Base-by-base conservation (phyloP, 257 asterid species). In the Nicotiana knightiana region DNA sequence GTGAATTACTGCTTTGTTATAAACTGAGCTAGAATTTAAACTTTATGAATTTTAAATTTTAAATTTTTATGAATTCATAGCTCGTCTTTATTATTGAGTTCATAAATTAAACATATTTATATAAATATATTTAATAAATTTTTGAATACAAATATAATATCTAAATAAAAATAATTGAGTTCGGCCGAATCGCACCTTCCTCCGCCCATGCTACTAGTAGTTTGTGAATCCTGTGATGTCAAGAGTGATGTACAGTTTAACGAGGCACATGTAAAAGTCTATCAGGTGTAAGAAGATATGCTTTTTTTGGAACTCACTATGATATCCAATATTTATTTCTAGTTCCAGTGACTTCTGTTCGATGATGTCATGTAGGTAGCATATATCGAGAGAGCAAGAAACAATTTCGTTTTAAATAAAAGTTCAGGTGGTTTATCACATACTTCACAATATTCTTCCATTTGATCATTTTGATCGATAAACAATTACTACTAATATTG, bases 1-100 rank as follows among this genome's bases (percentile, higher is more conserved):
- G 48, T 43, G 48, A 43, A 43, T 43, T 8, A 39, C 9, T 39
- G 6, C 46, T 39, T 39, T 3, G 10, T 6, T 1, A 39, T 35
- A 7, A 0, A 5, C 9, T 2, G 0, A 39, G 2, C 0, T 6
- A 6, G 0, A 0, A 39, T 39, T 39, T 39, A 43, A 7, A 43
- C 3, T 43, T 43, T 43, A 8, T 43, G 48, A 7, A 2, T 43
- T 43, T 0, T 43, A 0, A 21, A 21, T 21, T 21, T 21, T 21
- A 21, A 39, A 43, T 43, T 7, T 43, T 1, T 39, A 43, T 43
- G 3, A 1, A 7, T 2, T 43, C 11, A 43, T 8, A 7, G 11
- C 0, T 43, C 3, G 3, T 7, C 11, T 43, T 39, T 39, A 9
- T 39, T 37, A 39, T 1, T 39, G 0, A 39, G 9, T 39, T 6